Percentiles rank a stretch among this genome's conserved stretches.
phyloP scores from a whole-genome alignment of 129 eudicot genomes.

The Gnaphalium uliginosum region DNA sequence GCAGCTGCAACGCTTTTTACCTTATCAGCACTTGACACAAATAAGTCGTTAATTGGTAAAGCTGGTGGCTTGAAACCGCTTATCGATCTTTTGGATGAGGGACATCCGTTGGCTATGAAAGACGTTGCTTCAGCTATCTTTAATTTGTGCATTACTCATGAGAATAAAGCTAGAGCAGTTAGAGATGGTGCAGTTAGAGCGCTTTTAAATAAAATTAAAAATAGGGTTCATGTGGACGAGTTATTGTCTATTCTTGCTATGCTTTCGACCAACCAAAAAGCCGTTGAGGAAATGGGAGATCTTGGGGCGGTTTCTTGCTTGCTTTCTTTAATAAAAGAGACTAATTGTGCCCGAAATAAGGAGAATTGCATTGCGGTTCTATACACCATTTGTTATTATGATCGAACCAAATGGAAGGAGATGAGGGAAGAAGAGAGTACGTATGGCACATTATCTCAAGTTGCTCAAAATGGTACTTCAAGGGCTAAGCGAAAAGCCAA shows the following conservation, averaged over 20 bases:
- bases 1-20: conserved; percentile 97
- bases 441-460: conserved; percentile 67
- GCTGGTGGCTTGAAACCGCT: conserved; percentile 77
- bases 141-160: conserved; percentile 75
- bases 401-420: conserved; percentile 80
- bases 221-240: conserved; percentile 68
- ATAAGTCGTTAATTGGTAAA: conserved; percentile 78
- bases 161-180: conserved; percentile 86
- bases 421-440: conserved; percentile 76
- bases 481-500: conserved; percentile 94
- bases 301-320: conserved; percentile 74
- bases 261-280: conserved; percentile 79
- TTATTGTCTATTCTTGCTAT: conserved; percentile 81
- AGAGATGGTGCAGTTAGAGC: conserved; percentile 78
- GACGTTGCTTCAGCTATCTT: conserved; percentile 94
- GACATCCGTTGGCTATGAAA: conserved; percentile 75
- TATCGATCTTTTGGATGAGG: conserved; percentile 78
- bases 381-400: conserved; percentile 67
- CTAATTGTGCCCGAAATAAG: conserved; percentile 71
- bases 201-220: conserved; percentile 59
- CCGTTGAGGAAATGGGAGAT: conserved; percentile 84
- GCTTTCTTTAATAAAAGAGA: conserved; percentile 64
- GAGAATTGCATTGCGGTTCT: conserved; percentile 84
- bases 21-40: conserved; percentile 84
- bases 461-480: conserved; percentile 87